These are phyloP conservation scores for Ceratocystis ficicola DNA, from an alignment of 2,329 filamentous ascomycete species.

Conservation along the genomic window DNA sequence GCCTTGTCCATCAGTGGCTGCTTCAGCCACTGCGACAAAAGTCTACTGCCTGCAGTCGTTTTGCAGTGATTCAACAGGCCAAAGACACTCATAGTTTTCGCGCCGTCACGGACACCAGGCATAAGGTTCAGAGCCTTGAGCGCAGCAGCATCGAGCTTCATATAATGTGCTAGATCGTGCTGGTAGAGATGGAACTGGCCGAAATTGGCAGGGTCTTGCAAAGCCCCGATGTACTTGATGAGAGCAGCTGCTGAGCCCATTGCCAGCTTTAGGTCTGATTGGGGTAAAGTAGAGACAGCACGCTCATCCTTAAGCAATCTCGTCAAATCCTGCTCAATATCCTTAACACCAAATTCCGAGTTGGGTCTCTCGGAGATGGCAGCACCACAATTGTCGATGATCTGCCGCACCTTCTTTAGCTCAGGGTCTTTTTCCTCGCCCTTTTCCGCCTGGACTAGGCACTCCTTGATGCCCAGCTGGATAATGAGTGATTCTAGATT, in stretches of 20 bases:
- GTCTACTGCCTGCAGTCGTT: slow-evolving; percentile 77
- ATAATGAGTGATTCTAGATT: slow-evolving; percentile 96
- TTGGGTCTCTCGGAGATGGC: slow-evolving; percentile 69
- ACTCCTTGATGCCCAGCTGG: slow-evolving; percentile 90
- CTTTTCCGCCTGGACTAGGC: slow-evolving; percentile 71
- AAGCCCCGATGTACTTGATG: slow-evolving; percentile 84
- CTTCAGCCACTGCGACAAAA: slow-evolving; percentile 93
- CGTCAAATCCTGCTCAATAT: slow-evolving; percentile 91
- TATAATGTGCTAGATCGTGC: slow-evolving; percentile 90
- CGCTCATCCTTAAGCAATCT: slow-evolving; percentile 78
- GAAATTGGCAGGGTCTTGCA: slow-evolving; percentile 89
- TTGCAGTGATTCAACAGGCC: slow-evolving; percentile 96
- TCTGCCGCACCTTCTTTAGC: slow-evolving; percentile 70
- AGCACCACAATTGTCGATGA: slow-evolving; percentile 85
- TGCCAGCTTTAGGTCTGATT: slow-evolving; percentile 85
- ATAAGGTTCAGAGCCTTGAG: slow-evolving; percentile 91
- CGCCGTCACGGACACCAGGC: slow-evolving; percentile 84
- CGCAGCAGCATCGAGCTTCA: slow-evolving; percentile 94
- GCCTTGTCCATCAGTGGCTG: slow-evolving; percentile 85
- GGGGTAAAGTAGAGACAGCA: slow-evolving; percentile 62
- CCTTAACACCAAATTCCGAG: slow-evolving; percentile 71
- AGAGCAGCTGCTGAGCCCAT: slow-evolving; percentile 90
- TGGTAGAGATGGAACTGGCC: slow-evolving; percentile 96
- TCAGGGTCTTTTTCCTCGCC: slow-evolving; percentile 77
- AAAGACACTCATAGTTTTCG: slow-evolving; percentile 96